Evolutionary conservation across 768 basidiomycete genomes (phyloP), one percentile per base, ranked within the genome.

Genomic region (Neoboletus brunneissimus): DNA sequence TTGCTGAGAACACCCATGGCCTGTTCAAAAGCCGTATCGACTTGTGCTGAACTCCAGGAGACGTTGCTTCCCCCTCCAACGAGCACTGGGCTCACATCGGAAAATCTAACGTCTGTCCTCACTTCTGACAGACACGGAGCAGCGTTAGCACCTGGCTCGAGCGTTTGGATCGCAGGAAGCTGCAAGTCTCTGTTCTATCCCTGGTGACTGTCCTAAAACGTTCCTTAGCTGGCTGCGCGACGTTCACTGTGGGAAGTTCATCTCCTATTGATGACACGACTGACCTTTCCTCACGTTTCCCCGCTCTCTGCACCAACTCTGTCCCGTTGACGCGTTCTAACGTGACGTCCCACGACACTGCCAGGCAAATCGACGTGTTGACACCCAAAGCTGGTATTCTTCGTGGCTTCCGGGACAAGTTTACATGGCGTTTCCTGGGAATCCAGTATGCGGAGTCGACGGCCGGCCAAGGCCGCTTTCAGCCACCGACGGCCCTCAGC

Each of bases 261-360:
- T 43, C 27, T 5, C 25, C 23, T 2, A n/a, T 16, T 23, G n/a
- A 48, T 15, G 25, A 46, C 27, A 41, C 10, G 23, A 41, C 16
- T 2, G 40, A 53, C 34, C 46, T 37, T 11, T 42, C 41, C 16
- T 25, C 35, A 8, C 38, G 32, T 11, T 55, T 63, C 13, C 57
- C 58, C 3, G 55, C 51, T 4, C 58, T 67, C 15, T 66, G 61
- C 43, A 59, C 57, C 18, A 67, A 69, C 29, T 61, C 67, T 16
- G 61, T 57, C 29, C 61, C 57, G 0, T 37, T 68, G 41, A 56
- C 58, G n/a, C 61, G 57, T 47, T 62, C 61, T n/a, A 65, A 67
- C n/a, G 54, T 59, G 35, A 56, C 60, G 5, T 51, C 56, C 46
- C 43, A 56, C 20, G 63, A 67, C 23, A 61, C 34, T 11, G 35